These are phyloP conservation scores for Gracilaria vermiculophylla DNA, from an alignment of 23 red algal genomes.

Conservation along the genomic window DNA sequence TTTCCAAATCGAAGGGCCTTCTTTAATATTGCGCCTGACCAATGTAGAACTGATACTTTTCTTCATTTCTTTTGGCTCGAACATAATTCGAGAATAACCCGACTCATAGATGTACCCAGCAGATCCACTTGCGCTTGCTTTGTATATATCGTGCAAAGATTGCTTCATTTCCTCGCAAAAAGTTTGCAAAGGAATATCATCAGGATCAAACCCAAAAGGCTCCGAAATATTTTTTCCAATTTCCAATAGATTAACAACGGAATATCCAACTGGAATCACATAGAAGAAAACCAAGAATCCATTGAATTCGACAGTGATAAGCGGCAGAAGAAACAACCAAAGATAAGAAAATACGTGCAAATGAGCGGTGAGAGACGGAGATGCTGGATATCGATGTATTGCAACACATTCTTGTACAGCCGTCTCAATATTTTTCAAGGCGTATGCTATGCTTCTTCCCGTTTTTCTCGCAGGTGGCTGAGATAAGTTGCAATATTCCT, in stretches of 20 bases:
- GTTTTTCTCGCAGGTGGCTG: background rate
- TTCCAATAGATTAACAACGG: slow-evolving; percentile 22
- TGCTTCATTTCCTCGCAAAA: slow-evolving; percentile 24
- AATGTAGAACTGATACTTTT: background rate
- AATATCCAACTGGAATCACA: slow-evolving; percentile 44
- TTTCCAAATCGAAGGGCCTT: background rate
- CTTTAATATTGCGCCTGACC: background rate
- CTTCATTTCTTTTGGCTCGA: background rate
- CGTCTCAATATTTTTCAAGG: background rate
- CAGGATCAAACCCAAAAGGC: slow-evolving; percentile 34
- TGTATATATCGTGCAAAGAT: slow-evolving; percentile 26
- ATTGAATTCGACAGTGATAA: slow-evolving; percentile 3
- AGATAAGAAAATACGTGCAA: slow-evolving; percentile 26
- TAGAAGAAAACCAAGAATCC: slow-evolving; percentile 39
- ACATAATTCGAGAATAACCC: slow-evolving; percentile 15
- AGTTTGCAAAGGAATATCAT: slow-evolving; percentile 28
- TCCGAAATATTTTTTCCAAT: slow-evolving; percentile 39
- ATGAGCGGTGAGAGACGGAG: slow-evolving; percentile 14
- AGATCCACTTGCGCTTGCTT: background rate
- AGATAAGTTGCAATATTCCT: background rate
- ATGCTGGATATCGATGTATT: slow-evolving; percentile 28
- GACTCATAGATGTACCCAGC: background rate
- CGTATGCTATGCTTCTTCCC: background rate
- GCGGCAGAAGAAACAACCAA: slow-evolving; percentile 30
- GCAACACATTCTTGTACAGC: slow-evolving; percentile 28